Evolutionary conservation across 23 red algal species (phyloP), one percentile per base, ranked within the genome.

Genomic region (Agarophyton chilense): DNA sequence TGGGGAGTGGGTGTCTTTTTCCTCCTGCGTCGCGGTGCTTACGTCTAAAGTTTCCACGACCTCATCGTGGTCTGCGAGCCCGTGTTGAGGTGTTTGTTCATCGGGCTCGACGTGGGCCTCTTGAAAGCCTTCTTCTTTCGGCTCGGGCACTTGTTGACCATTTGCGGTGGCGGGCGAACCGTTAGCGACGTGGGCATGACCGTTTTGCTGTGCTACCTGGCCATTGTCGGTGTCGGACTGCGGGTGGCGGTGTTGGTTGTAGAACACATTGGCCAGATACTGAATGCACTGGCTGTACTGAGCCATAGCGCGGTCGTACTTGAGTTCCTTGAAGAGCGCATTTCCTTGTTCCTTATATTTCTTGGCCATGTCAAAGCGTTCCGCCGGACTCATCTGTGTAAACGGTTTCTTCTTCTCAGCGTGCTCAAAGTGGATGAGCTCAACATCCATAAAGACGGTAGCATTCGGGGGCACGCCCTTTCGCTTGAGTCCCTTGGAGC

Each of bases 301-400:
- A 36, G 51, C 40, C 39, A 82, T 58, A 18, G 88, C 88, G 9
- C 65, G 57, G 45, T 91, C 88, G 58, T 71, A 91, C 65, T 82
- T 91, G 70, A 77, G 62, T 45, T 81, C 88, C 61, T 82, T 91
- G 45, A 91, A 91, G 10, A 91, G 56, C 12, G 44, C 56, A 61
- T 91, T 91, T 29, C 88, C 88, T 50, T 81, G 4, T 76, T 91
- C 88, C 46, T 91, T 91, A 52, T 55, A 91, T n/a, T 52, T 52
- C 61, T 82, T 82, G 4, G 88, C 88, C 41, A 79, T 35, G 10
- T 81, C 56, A 75, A 91, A 91, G 52, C 75, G 70, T 50, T 91
- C 88, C 7, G 34, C n/a, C 28, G 88, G 74, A 6, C 76, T 72
- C 88, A 91, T 91, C 10, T 82, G 76, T 12, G 77, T 21, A 41